Evolutionary conservation across 1,139 yeast genomes (phyloP), one percentile per base, ranked within the genome.

Genomic region (Magnusiomyces ingens): DNA sequence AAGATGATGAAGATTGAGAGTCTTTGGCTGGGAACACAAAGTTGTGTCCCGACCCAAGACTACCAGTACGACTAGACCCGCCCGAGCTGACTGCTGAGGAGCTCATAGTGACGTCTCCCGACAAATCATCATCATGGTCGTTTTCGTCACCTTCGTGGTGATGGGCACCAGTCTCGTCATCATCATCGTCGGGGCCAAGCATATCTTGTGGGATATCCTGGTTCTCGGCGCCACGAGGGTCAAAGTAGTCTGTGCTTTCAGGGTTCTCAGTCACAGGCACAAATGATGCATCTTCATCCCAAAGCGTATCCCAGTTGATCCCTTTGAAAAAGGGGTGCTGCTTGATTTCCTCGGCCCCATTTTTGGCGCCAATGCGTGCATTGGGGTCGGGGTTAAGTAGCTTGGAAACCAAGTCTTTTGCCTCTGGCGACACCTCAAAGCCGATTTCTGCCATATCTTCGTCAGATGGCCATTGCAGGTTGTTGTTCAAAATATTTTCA

Each of bases 161-260:
- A 18, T 29, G 26, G 2, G 2, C 21, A 19, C 38, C 45, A n/a
- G 47, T 56, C 2, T 57, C 59, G 38, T 66, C 62, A n/a, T 65
- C 70, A 10, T 67, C 66, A 15, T 62, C 60, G 3, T 52, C 50
- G n/a, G 48, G 50, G 10, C 26, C 26, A 40, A 45, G 29, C 43
- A 46, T 38, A 44, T 55, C 57, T n/a, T 55, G 58, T 13, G 62
- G 63, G 49, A 67, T 66, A 47, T 62, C 66, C 45, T 64, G 64
- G 64, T 64, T 62, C 19, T 63, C 67, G 1, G 97, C 98, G 5
- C 99, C 99, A 60, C 99, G 79, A 10, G 79, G 64, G 63, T 94
- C 99, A 69, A 93, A 94, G 65, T 93, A 93, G 55, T 90, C 96
- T 0, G 97, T 91, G 54, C 84, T 82, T 63, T 87, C 96, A 0